phyloP scores from a whole-genome alignment of 306 rosid genomes.

The Cucurbita ficifolia region DNA sequence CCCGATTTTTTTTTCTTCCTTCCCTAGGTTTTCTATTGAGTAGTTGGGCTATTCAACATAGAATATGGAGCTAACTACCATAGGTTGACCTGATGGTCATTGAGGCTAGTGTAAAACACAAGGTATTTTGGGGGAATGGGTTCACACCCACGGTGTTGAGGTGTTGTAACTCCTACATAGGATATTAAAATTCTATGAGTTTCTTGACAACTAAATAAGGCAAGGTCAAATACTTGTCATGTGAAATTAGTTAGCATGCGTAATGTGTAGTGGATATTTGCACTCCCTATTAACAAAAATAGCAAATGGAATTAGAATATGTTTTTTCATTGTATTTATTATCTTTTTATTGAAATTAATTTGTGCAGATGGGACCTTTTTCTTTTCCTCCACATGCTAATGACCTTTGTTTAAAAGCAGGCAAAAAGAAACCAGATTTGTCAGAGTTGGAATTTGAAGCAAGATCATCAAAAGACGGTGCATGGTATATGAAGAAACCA shows the following conservation, averaged over 20 bases:
- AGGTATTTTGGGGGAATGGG: background rate
- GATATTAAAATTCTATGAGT: background rate
- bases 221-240: background rate
- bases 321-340: too few species aligned
- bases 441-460: slow-evolving; percentile 86
- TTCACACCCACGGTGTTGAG: background rate
- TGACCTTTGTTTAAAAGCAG: slow-evolving; percentile 22
- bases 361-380: background rate
- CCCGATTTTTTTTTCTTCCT: background rate
- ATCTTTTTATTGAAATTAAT: too few species aligned
- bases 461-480: slow-evolving; percentile 80
- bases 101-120: background rate
- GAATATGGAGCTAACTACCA: background rate
- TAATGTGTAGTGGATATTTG: background rate
- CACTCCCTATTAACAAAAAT: background rate
- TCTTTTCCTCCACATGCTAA: background rate
- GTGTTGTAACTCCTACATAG: background rate
- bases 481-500: slow-evolving; percentile 49
- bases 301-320: background rate
- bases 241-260: background rate
- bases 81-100: background rate
- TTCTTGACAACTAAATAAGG: background rate
- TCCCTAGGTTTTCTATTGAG: background rate
- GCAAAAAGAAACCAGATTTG: slow-evolving; percentile 27
- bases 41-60: background rate